A percentile compares a stretch with the other conserved stretches of the same genome.
These are phyloP conservation scores for Neurospora sp. DNA, from an alignment of 495 filamentous ascomycete species.

Conservation along the genomic window DNA sequence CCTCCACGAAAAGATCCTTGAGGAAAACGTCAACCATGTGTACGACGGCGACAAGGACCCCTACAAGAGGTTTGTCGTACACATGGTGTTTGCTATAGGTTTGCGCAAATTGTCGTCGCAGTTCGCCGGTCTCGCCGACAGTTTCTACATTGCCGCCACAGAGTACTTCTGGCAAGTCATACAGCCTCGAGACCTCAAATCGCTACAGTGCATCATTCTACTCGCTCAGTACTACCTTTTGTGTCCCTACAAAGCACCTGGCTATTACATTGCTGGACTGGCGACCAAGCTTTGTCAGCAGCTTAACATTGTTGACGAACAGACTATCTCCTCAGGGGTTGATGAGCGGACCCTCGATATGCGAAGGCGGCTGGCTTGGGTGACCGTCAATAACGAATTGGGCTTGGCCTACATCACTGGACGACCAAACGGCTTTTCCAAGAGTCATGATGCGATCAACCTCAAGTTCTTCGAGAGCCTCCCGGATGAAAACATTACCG, in stretches of 20 bases:
- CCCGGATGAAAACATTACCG: slow-evolving; percentile 70
- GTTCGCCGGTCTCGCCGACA: slow-evolving; percentile 80
- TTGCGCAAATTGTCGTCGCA: slow-evolving; percentile 73
- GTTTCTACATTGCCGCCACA: slow-evolving; percentile 82
- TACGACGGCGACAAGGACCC: slow-evolving; percentile 65
- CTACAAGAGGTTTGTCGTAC: slow-evolving; percentile 74
- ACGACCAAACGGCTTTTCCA: slow-evolving; percentile 71
- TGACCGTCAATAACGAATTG: slow-evolving; percentile 72
- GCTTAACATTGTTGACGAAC: slow-evolving; percentile 73
- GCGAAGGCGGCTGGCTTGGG: slow-evolving; percentile 80
- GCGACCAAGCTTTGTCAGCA: slow-evolving; percentile 80
- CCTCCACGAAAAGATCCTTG: slow-evolving; percentile 72
- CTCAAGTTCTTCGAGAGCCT: slow-evolving; percentile 71
- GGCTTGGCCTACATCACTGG: slow-evolving; percentile 81
- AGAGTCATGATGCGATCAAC: slow-evolving; percentile 66
- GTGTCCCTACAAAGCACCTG: slow-evolving; percentile 80
- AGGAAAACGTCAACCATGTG: slow-evolving; percentile 66
- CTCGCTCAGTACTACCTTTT: slow-evolving; percentile 88
- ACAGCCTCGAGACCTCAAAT: slow-evolving; percentile 69
- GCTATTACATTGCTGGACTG: slow-evolving; percentile 82
- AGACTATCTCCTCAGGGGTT: slow-evolving; percentile 55
- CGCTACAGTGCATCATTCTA: slow-evolving; percentile 79
- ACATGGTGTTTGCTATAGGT: slow-evolving; percentile 85
- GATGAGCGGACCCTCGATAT: slow-evolving; percentile 74
- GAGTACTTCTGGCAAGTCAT: slow-evolving; percentile 69